Conservation (phyloP, 768 basidiomycete species). For the Boletus sp. region DNA sequence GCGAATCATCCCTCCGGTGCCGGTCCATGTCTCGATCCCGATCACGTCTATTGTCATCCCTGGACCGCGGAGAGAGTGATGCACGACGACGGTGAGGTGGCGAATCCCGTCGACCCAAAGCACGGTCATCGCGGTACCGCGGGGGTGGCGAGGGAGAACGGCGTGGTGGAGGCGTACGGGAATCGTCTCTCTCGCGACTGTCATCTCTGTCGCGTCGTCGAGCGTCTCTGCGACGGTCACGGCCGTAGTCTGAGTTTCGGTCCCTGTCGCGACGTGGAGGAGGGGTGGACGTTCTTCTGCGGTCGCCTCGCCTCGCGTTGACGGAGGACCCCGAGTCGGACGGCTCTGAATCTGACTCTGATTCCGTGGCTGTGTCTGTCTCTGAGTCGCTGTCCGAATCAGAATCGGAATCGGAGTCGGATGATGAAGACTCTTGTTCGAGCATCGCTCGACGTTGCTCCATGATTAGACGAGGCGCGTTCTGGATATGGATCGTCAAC, state of each 20-base stretch:
- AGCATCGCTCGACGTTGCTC: conserved; percentile 89
- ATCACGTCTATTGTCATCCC: conserved; percentile 19
- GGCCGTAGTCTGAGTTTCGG: conserved; percentile 19
- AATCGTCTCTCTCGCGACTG: conserved; percentile 29
- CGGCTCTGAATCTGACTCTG: conserved; percentile 39
- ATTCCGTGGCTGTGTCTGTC: conserved; percentile 34
- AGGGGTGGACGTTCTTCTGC: conserved; percentile 33
- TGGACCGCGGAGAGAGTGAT: conserved; percentile 24
- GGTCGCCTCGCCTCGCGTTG: conserved; percentile 25
- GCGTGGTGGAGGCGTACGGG: conserved; percentile 34
- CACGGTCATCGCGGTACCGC: conserved; percentile 24
- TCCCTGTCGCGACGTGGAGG: conserved; percentile 30
- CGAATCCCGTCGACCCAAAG: conserved; percentile 23
- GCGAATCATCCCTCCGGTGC: conserved; percentile 26
- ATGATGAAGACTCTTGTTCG: conserved; percentile 57
- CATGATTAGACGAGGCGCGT: conserved; percentile 89
- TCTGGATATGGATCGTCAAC: conserved; percentile 43
- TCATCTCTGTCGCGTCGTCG: conserved; percentile 19
- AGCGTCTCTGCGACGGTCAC: conserved; percentile 18
- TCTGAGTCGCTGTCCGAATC: conserved; percentile 34
- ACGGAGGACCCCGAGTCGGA: conserved; percentile 38
- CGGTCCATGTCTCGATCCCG: conserved; percentile 24
- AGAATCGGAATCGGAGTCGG: conserved; percentile 37
- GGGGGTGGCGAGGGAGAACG: conserved; percentile 27
- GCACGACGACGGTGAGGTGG: conserved; percentile 21